Base-by-base conservation (phyloP, 2,329 filamentous ascomycete genomes). In the Pseudogymnoascus verrucosus region DNA sequence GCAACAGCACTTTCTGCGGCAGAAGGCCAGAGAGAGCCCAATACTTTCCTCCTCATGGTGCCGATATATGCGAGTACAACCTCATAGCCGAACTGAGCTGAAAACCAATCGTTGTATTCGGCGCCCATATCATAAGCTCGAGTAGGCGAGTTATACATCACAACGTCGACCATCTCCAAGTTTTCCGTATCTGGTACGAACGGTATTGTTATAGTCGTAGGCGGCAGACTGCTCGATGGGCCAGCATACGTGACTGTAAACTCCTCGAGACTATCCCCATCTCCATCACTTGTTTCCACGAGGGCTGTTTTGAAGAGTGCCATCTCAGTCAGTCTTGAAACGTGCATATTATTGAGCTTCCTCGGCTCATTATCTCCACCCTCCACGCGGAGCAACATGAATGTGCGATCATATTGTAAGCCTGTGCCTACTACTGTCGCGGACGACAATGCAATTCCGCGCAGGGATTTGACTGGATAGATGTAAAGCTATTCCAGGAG, bases 401-500 rank as follows among this genome's bases (percentile, higher is more conserved):
- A 91, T 36, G 79, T 79, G 8, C 89, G 83, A 76, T 92, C 89
- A 71, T 89, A 77, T 42, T 78, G 76, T 68, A 90, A 78, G 12
- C 89, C 88, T 66, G 85, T 81, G n/a, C 79, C 78, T 4, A 82
- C 83, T 57, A 90, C 74, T n/a, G 75, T 74, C 2, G 86, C 80
- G 0, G 76, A 74, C 4, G 77, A 65, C 34, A 91, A 76, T 16
- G 79, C 74, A 62, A 88, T 82, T 61, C 83, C 84, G 37, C 85
- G 83, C n/a, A 91, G 80, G 6, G 82, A 87, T 72, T 91, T 91
- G 76, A 91, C 86, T 44, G 89, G 88, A 73, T 91, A 90, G 59
- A 89, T 80, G 74, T 87, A 89, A 37, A 91, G 79, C 83, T 87
- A 67, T 37, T 63, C 65, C 63, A 26, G 1, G 37, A 39, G n/a